phyloP scores from a whole-genome alignment of 176 grass and related monocot species.

The Guadua angustifolia region DNA sequence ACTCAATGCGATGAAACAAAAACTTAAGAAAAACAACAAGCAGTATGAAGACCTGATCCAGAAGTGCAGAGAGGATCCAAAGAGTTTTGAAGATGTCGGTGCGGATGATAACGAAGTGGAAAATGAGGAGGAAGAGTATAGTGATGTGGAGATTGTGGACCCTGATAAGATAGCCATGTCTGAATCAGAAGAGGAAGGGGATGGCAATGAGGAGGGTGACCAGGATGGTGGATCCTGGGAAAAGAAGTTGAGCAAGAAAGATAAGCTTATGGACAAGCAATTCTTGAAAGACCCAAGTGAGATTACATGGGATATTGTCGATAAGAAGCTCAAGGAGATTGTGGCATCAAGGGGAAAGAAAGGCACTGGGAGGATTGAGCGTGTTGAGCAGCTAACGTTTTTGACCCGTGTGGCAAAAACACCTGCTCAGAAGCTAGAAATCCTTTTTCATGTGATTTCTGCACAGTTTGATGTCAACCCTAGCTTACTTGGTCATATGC shows the following conservation, averaged over 20 bases:
- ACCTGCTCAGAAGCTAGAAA: slow-evolving; percentile 92
- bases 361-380: slow-evolving; percentile 87
- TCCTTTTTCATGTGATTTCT: slow-evolving; percentile 87
- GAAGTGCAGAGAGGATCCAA: slow-evolving; percentile 66
- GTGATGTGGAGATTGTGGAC: slow-evolving; percentile 57
- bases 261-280: slow-evolving; percentile 83
- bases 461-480: slow-evolving; percentile 98
- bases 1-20: slow-evolving; percentile 84
- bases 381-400: slow-evolving; percentile 91
- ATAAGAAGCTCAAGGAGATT: slow-evolving; percentile 94
- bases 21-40: slow-evolving; percentile 99
- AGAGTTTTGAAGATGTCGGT: slow-evolving; percentile 64
- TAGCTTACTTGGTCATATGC: slow-evolving; percentile 95
- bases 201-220: slow-evolving; percentile 37
- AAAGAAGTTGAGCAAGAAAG: slow-evolving; percentile 58
- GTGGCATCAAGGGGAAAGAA: slow-evolving; percentile 91
- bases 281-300: slow-evolving; percentile 94
- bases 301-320: slow-evolving; percentile 91
- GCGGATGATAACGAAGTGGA: slow-evolving; percentile 53
- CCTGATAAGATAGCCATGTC: slow-evolving; percentile 48
- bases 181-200: slow-evolving; percentile 55
- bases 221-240: slow-evolving; percentile 54
- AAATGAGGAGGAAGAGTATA: slow-evolving; percentile 52
- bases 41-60: slow-evolving; percentile 78
- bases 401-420: slow-evolving; percentile 93